Percentiles rank a stretch among this genome's conserved stretches.
phyloP scores from a whole-genome alignment of 106 monocot genomes.

The Dioscorea zingiberensis region DNA sequence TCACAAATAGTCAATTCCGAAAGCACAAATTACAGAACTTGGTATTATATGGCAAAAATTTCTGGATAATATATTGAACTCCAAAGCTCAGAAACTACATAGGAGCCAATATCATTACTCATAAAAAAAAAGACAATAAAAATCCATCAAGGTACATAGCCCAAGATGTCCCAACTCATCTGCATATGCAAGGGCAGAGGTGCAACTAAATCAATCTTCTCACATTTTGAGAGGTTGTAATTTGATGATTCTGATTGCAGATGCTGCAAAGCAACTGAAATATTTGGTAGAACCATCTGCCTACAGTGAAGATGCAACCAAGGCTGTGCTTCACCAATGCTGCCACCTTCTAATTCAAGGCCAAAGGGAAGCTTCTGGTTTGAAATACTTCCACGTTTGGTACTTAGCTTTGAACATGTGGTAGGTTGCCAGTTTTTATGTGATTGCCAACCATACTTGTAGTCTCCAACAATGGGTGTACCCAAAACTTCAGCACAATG shows the following conservation, averaged over 20 bases:
- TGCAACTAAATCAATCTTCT: conserved; percentile 62
- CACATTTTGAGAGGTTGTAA: conserved; percentile 34
- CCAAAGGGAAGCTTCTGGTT: conserved; percentile 45
- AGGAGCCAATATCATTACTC: neutral
- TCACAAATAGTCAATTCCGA: too few relatives aligned
- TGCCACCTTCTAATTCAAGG: conserved; percentile 42
- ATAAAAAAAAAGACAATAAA: neutral
- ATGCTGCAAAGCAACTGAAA: conserved; percentile 39
- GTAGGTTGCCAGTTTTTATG: conserved; percentile 50
- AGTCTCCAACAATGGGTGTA: conserved; percentile 88
- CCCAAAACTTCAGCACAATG: conserved; percentile 86
- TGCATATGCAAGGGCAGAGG: conserved; percentile 73
- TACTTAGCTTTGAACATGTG: neutral
- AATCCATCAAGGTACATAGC: conserved; percentile 4
- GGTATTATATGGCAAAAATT: too few relatives aligned
- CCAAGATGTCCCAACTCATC: conserved; percentile 67
- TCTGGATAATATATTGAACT: too few relatives aligned
- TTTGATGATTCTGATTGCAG: conserved; percentile 17
- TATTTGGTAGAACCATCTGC: conserved; percentile 72
- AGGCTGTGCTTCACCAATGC: conserved; percentile 47
- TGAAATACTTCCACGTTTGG: neutral
- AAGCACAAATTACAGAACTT: too few relatives aligned
- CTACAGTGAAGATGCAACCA: conserved; percentile 82
- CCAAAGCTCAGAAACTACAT: too few relatives aligned
- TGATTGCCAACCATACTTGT: conserved; percentile 76